Evolutionary conservation across 2,329 filamentous ascomycete species (phyloP).

Genomic region (Fusarium sp.): DNA sequence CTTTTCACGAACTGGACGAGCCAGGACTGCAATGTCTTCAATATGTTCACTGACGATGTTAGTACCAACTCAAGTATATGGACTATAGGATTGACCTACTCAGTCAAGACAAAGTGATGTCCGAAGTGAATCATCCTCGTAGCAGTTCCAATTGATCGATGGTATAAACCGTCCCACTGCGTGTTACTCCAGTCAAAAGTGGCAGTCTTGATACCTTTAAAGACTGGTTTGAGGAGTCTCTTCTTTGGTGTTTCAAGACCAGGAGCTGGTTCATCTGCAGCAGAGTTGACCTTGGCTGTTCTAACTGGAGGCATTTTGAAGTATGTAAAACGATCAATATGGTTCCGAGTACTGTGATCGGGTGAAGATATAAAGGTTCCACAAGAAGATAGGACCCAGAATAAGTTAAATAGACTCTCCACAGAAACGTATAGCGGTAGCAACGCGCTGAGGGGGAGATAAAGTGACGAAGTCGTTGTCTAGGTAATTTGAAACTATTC

Average conservation of each 20-base stretch:
- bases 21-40: conserved; percentile 21
- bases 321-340: background rate
- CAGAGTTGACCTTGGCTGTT: conserved; percentile 17
- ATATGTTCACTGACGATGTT: conserved; percentile 18
- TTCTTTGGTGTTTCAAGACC: background rate
- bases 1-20: conserved; percentile 4
- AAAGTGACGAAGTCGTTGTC: background rate
- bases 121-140: conserved; percentile 17
- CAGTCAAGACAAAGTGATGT: conserved; percentile 17
- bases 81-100: background rate
- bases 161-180: conserved; percentile 18
- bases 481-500: too few relatives aligned
- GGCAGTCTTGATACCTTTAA: conserved; percentile 3
- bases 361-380: background rate
- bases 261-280: conserved; percentile 1
- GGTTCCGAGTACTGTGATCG: too few relatives aligned
- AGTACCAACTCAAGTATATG: background rate
- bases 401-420: background rate
- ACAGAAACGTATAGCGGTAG: background rate
- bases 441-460: background rate
- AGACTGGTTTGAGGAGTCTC: conserved; percentile 5
- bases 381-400: background rate
- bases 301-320: conserved; percentile 17
- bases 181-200: background rate
- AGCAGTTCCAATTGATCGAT: conserved; percentile 13